A percentile compares a stretch with the other conserved stretches of the same genome.
Evolutionary conservation across 1,284 basidiomycete genomes (phyloP).

Genomic region (Ceratobasidium sp.): DNA sequence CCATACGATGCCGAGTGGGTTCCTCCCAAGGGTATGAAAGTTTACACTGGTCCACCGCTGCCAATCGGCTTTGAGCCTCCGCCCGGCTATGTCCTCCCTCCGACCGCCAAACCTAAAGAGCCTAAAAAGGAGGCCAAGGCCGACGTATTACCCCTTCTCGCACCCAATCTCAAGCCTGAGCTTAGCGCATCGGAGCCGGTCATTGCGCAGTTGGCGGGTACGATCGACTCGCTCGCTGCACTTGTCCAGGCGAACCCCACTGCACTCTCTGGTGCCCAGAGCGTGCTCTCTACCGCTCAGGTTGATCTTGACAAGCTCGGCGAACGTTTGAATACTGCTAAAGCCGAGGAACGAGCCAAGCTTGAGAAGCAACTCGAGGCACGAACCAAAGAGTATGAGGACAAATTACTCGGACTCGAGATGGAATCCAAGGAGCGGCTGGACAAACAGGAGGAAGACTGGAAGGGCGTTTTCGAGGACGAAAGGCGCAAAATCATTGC

Average conservation of each 20-base stretch:
- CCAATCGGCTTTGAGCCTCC: constrained; percentile 92
- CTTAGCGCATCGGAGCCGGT: constrained; percentile 81
- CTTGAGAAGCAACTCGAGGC: constrained; percentile 83
- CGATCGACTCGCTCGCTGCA: constrained; percentile 90
- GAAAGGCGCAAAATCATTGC: constrained; percentile 78
- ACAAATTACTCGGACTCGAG: constrained; percentile 82
- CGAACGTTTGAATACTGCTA: constrained; percentile 78
- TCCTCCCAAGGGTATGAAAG: constrained; percentile 51
- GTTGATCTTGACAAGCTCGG: constrained; percentile 83
- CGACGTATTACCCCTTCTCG: constrained; percentile 73
- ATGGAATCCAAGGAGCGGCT: constrained; percentile 84
- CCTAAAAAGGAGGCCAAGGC: constrained; percentile 45
- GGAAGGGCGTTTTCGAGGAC: constrained; percentile 81
- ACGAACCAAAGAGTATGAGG: constrained; percentile 83
- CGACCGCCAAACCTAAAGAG: constrained; percentile 51
- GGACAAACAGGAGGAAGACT: constrained; percentile 84
- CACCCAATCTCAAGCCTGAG: constrained; percentile 74
- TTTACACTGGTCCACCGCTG: constrained; percentile 71
- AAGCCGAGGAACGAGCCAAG: constrained; percentile 77
- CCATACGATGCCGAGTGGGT: constrained; percentile 37
- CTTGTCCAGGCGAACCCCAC: constrained; percentile 80
- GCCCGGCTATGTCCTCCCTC: constrained; percentile 76
- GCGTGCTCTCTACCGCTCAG: constrained; percentile 77
- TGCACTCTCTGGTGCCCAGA: constrained; percentile 65
- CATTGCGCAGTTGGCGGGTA: constrained; percentile 88